phyloP scores from a whole-genome alignment of 2,329 filamentous ascomycete species.

The Delphinella strobiligena region DNA sequence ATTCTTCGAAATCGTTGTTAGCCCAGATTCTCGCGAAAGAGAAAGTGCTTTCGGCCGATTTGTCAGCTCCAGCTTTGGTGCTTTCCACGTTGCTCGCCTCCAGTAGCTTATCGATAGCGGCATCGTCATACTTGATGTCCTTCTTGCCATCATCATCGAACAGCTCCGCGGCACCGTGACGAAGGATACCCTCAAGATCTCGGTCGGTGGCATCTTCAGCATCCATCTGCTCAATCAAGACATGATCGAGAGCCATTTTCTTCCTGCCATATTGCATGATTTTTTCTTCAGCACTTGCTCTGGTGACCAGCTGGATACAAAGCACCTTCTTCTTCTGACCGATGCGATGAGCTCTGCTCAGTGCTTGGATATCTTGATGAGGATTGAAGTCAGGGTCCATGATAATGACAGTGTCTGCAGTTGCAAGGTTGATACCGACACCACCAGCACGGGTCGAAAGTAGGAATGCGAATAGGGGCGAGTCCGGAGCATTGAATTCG shows the following conservation, averaged over 20 bases:
- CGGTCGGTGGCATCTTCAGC: constrained; percentile 65
- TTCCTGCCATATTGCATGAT: constrained; percentile 92
- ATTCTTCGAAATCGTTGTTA: constrained; percentile 61
- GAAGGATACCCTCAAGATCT: constrained; percentile 78
- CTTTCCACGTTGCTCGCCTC: constrained; percentile 74
- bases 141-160: constrained; percentile 65
- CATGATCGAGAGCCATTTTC: constrained; percentile 92
- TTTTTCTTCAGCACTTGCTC: constrained; percentile 80
- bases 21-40: constrained; percentile 87
- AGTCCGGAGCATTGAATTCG: constrained; percentile 77
- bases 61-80: constrained; percentile 51
- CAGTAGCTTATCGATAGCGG: constrained; percentile 79
- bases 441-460: constrained; percentile 90
- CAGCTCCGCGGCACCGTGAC: constrained; percentile 73
- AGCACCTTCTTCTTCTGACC: constrained; percentile 93
- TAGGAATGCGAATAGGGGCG: constrained; percentile 76
- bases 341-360: constrained; percentile 89
- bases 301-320: constrained; percentile 88
- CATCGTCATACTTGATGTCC: constrained; percentile 69
- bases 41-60: constrained; percentile 66
- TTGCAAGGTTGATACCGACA: constrained; percentile 94
- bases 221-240: constrained; percentile 85
- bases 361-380: constrained; percentile 91
- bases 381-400: constrained; percentile 96
- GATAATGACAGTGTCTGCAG: constrained; percentile 95